Conservation (phyloP, 2,329 filamentous ascomycete genomes). For the Epichloe uncinata region DNA sequence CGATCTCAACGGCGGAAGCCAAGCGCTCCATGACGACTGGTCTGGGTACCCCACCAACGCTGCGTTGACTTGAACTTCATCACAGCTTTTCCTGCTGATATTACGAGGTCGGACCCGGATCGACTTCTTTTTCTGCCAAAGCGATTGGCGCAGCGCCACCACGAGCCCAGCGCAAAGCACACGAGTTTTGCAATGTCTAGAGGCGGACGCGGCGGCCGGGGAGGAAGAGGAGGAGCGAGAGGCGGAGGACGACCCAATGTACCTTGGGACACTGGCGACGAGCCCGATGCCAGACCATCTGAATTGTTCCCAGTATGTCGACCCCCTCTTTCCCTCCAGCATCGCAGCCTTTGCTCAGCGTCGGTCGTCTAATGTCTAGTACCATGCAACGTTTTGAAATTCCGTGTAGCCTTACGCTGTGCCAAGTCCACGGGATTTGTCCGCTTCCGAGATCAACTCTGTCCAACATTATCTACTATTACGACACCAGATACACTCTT, state of each 20-base stretch:
- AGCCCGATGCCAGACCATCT: constrained; percentile 41
- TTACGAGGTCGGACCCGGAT: background rate
- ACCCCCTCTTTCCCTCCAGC: background rate
- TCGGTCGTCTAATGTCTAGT: background rate
- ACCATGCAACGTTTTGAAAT: background rate
- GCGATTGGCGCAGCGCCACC: background rate
- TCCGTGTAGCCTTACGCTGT: constrained; percentile 33
- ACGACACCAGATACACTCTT: constrained; percentile 41
- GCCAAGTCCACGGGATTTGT: constrained; percentile 30
- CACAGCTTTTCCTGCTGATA: background rate
- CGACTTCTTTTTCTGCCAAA: background rate
- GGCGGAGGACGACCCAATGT: constrained; percentile 32
- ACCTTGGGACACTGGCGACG: constrained; percentile 41
- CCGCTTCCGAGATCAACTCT: constrained; percentile 29
- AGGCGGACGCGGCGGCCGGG: constrained; percentile 39
- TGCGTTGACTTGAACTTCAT: too few species aligned
- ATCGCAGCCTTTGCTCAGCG: background rate
- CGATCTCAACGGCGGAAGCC: background rate
- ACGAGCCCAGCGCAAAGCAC: background rate
- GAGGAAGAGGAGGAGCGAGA: constrained; percentile 33
- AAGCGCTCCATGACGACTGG: background rate
- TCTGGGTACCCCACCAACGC: too few species aligned
- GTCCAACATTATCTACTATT: constrained; percentile 41
- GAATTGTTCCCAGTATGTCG: constrained; percentile 42
- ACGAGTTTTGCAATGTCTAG: constrained; percentile 30